phyloP scores from a whole-genome alignment of 2,329 filamentous ascomycete genomes.

The Calonectria multiphialidica region DNA sequence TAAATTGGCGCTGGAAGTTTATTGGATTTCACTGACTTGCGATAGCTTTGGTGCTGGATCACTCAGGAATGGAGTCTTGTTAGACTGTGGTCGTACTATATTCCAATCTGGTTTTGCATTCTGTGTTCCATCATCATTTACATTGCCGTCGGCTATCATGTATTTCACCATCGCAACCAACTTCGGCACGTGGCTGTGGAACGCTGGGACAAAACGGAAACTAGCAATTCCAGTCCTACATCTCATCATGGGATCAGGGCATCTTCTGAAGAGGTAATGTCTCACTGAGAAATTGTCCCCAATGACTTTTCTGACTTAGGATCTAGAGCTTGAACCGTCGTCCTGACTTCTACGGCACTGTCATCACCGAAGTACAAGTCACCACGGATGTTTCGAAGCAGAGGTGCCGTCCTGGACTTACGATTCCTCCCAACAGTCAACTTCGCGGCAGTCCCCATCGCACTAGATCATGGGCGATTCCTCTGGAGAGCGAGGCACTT shows the following conservation, averaged over 20 bases:
- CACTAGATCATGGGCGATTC: constrained; percentile 41
- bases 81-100: constrained; percentile 71
- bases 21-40: constrained; percentile 18
- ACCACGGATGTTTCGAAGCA: constrained; percentile 45
- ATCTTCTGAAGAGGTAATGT: constrained; percentile 50
- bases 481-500: constrained; percentile 28
- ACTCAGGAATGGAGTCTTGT: constrained; percentile 64
- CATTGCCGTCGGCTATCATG: constrained; percentile 67
- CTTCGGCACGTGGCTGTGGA: constrained; percentile 58
- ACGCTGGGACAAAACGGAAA: constrained; percentile 37
- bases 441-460: constrained; percentile 29
- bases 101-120: constrained; percentile 72
- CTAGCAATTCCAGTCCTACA: constrained; percentile 31
- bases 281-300: neutral
- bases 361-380: constrained; percentile 63
- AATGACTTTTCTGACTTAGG: constrained; percentile 28
- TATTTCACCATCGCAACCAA: constrained; percentile 70
- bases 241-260: constrained; percentile 44
- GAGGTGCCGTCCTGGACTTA: constrained; percentile 3
- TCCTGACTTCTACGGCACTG: constrained; percentile 57
- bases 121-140: constrained; percentile 67
- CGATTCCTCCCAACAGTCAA: constrained; percentile 31
- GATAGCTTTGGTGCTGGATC: constrained; percentile 73
- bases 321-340: constrained; percentile 42
- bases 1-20: accelerated